Percentiles rank a stretch among this genome's conserved stretches.
Evolutionary conservation across 352 stramenopile species (phyloP).

Genomic region (Pythium folliculosum): DNA sequence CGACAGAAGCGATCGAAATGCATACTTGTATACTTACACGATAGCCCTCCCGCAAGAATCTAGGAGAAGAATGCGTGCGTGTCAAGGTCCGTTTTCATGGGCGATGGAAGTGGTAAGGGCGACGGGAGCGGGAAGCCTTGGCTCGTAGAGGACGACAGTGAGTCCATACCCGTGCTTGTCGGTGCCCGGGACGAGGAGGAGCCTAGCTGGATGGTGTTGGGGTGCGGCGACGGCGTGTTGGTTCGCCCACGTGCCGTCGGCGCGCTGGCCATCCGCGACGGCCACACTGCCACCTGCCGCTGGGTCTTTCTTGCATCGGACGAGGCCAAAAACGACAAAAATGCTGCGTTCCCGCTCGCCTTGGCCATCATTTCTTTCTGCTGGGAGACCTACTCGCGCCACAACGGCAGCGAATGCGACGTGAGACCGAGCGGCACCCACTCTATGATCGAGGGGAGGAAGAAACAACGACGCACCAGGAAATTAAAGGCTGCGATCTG

Average conservation of each 20-base stretch:
- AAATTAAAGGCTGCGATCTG: slow-evolving; percentile 93
- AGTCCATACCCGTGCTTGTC: not conserved
- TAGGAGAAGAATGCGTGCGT: slow-evolving; percentile 87
- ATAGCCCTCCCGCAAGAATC: not conserved
- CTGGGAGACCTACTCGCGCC: slow-evolving; percentile 44
- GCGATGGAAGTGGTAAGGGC: slow-evolving; percentile 66
- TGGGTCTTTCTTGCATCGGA: slow-evolving; percentile 16
- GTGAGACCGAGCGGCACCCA: not conserved
- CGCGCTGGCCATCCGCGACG: not conserved
- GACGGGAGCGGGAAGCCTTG: slow-evolving; percentile 32
- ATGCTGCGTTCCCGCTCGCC: slow-evolving; percentile 33
- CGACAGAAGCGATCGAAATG: slow-evolving; percentile 14
- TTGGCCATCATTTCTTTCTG: slow-evolving; percentile 74
- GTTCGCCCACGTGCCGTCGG: slow-evolving; percentile 4
- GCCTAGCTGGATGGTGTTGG: not conserved
- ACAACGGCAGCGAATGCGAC: not conserved
- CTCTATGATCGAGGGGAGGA: too few relatives aligned
- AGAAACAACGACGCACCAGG: slow-evolving; percentile 48
- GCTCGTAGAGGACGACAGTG: not conserved
- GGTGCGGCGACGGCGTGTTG: not conserved
- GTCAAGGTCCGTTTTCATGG: slow-evolving; percentile 85
- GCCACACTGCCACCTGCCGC: slow-evolving; percentile 22
- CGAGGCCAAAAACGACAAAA: slow-evolving; percentile 26
- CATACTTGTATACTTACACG: slow-evolving; percentile 26
- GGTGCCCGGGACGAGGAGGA: not conserved